Evolutionary conservation across 768 basidiomycete species (phyloP).

Genomic region (Lactarius hatsudake): DNA sequence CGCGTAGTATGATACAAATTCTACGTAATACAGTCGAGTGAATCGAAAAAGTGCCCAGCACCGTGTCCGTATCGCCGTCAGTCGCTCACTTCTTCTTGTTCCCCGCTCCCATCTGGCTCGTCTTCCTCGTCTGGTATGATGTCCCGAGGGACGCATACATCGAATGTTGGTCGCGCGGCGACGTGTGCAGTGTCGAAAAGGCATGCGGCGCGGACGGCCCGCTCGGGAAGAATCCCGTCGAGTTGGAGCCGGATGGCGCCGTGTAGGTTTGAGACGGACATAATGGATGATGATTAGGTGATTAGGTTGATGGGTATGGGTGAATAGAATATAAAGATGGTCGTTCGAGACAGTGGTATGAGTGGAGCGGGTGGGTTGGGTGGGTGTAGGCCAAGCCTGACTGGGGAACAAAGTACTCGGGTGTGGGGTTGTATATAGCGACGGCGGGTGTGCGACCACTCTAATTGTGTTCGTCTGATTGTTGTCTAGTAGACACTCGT

Average conservation of each 20-base stretch:
- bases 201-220: constrained; percentile 37
- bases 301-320: constrained; percentile 2
- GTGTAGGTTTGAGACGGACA: constrained; percentile 35
- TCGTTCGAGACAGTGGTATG: neutral
- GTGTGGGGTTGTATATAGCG: constrained; percentile 19
- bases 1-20: constrained; percentile 1
- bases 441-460: neutral
- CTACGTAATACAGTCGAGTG: neutral
- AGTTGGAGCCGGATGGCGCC: constrained; percentile 29
- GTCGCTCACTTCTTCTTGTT: constrained; percentile 22
- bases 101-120: neutral
- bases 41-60: constrained; percentile 4
- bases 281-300: constrained; percentile 14
- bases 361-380: neutral
- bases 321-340: neutral
- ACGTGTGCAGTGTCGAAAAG: constrained; percentile 37
- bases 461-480: constrained; percentile 22
- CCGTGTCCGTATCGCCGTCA: neutral
- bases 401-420: constrained; percentile 20
- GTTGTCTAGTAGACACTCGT: constrained; percentile 2
- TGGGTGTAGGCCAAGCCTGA: constrained; percentile 25
- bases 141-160: constrained; percentile 35
- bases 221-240: constrained; percentile 36
- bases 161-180: constrained; percentile 34
- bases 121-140: neutral